These are phyloP conservation scores for Metarhizium rileyi DNA, from an alignment of 2,329 filamentous ascomycete genomes.

Conservation along the genomic window DNA sequence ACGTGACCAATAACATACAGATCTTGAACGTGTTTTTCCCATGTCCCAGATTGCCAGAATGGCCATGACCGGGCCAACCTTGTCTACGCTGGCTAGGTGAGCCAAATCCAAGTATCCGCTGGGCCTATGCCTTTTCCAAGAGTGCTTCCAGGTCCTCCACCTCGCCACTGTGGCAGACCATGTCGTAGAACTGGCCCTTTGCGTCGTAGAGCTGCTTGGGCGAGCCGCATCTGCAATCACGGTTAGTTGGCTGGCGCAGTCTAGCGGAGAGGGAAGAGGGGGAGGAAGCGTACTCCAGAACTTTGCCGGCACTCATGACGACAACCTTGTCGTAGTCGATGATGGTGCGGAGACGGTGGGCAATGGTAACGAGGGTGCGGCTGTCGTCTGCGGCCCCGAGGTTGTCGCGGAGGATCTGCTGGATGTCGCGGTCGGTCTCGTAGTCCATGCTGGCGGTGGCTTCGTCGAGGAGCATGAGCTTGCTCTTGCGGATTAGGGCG, in stretches of 20 bases:
- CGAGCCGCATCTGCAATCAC: conserved; percentile 29
- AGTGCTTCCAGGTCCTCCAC: conserved; percentile 33
- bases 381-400: conserved; percentile 33
- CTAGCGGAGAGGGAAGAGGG: neutral
- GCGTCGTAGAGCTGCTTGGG: conserved; percentile 36
- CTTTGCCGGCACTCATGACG: conserved; percentile 43
- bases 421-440: conserved; percentile 46
- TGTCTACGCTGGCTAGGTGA: too few relatives aligned
- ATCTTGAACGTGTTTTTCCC: too few relatives aligned
- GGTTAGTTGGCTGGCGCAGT: neutral
- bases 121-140: conserved; percentile 13
- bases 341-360: conserved; percentile 47
- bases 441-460: conserved; percentile 52
- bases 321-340: conserved; percentile 50
- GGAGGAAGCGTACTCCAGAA: conserved; percentile 36
- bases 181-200: conserved; percentile 40
- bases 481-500: conserved; percentile 43
- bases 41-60: too few relatives aligned
- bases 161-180: conserved; percentile 46
- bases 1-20: too few relatives aligned
- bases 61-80: too few relatives aligned
- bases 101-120: neutral
- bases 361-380: conserved; percentile 47
- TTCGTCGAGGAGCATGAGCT: conserved; percentile 47
- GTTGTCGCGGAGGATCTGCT: conserved; percentile 40